Evolutionary conservation across 2,329 filamentous ascomycete genomes (phyloP), one percentile per base, ranked within the genome.

Genomic region (Ascochyta koolunga): DNA sequence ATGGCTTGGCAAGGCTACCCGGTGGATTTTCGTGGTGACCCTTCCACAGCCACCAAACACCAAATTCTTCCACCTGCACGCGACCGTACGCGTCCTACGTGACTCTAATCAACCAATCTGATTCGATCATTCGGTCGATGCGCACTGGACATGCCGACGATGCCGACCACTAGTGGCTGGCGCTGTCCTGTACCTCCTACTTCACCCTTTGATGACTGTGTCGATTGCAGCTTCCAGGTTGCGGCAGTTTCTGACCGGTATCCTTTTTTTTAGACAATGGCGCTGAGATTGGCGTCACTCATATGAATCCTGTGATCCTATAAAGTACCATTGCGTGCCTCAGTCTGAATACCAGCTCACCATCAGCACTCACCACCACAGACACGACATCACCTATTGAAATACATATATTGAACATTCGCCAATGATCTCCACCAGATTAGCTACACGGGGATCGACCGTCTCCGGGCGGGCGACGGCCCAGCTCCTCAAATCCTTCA

Each of bases 401-500:
- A 36, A 56, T 24, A 63, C 25, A 56, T 15, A 40, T 40, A 36
- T 27, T 35, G 50, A 42, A 50, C 38, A 43, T 50, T 40, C 54
- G 60, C 41, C 52, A 38, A 74, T 74, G 69, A 67, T 73, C 46
- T 64, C 67, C 3, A 62, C 65, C 29, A 64, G 58, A 57, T 49
- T 52, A 53, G 56, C 64, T 47, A 58, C 63, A 45, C 50, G 63
- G 37, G 57, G 66, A 46, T 58, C 71, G 38, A 50, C 72, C 25
- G 64, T 72, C 44, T 68, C 76, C 22, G 74, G 69, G 61, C 70
- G 70, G 51, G 70, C 71, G 31, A 70, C 75, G 46, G 61, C 71
- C 50, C 71, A 75, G 32, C 42, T 78, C 41, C 61, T 76, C 62
- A 74, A 70, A 55, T 61, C 68, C 13, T 60, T 76, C 65, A 71